Evolutionary conservation across 768 basidiomycete species (phyloP).

Genomic region (Floccularia luteovirens): DNA sequence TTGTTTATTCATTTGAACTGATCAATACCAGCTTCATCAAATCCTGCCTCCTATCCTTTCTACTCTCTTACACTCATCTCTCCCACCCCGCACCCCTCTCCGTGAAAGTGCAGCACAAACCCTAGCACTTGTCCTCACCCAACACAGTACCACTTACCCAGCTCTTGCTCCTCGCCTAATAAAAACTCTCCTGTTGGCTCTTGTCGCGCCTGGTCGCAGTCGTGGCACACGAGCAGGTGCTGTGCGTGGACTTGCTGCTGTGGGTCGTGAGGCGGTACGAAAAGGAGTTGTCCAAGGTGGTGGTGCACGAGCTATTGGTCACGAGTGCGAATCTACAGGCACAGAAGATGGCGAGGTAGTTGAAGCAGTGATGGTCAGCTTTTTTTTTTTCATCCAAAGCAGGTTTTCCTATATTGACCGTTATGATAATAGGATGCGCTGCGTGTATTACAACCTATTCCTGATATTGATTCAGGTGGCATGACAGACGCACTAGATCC

Average conservation of each 20-base stretch:
- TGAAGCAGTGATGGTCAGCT: conserved; percentile 53
- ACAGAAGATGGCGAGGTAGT: conserved; percentile 31
- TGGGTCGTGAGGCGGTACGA: conserved; percentile 79
- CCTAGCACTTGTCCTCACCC: conserved; percentile 71
- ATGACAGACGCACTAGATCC: conserved; percentile 52
- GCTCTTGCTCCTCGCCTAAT: conserved; percentile 83
- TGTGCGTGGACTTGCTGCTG: conserved; percentile 76
- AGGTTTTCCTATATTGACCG: not conserved
- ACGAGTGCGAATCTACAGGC: conserved; percentile 42
- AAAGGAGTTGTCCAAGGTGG: conserved; percentile 80
- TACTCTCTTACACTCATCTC: conserved; percentile 78
- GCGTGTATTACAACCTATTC: conserved; percentile 43
- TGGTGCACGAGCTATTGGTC: conserved; percentile 68
- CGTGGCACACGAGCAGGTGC: conserved; percentile 86
- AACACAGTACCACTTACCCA: conserved; percentile 85
- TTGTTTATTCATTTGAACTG: conserved; percentile 4
- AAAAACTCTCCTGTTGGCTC: conserved; percentile 86
- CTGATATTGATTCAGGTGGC: conserved; percentile 30
- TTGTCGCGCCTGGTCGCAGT: conserved; percentile 65
- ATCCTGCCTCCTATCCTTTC: conserved; percentile 90
- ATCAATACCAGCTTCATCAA: conserved; percentile 99
- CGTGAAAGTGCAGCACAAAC: conserved; percentile 81
- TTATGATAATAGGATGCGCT: conserved; percentile 45
- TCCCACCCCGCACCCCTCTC: conserved; percentile 61
- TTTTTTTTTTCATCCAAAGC: conserved; percentile 1